A percentile compares a stretch with the other conserved stretches of the same genome.
Evolutionary conservation across 305 asterid species (phyloP).

Genomic region (Andrographis paniculata): DNA sequence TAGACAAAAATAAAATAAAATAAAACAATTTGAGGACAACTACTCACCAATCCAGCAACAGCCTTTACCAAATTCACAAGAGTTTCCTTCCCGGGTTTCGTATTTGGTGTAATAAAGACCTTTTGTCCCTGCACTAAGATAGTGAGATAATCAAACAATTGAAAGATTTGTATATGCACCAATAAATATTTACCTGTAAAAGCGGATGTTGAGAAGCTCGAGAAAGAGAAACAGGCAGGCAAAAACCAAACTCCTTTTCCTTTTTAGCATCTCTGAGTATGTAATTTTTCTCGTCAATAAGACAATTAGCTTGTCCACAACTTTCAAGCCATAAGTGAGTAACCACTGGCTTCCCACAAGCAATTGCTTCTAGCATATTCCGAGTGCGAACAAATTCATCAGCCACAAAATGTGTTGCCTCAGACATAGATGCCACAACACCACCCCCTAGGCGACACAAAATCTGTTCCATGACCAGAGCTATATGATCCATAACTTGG

Average conservation of each 20-base stretch:
- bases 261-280: conserved; percentile 78
- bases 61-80: conserved; percentile 70
- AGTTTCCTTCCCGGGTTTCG: conserved; percentile 87
- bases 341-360: conserved; percentile 83
- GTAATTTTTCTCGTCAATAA: conserved; percentile 75
- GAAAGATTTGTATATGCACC: conserved; percentile 12
- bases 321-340: conserved; percentile 84
- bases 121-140: conserved; percentile 59
- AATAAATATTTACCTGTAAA: conserved; percentile 48
- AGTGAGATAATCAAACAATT: conserved; percentile 16
- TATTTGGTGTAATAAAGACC: conserved; percentile 78
- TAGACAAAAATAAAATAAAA: too few relatives aligned
- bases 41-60: conserved; percentile 78
- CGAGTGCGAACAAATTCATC: conserved; percentile 91
- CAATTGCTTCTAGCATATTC: conserved; percentile 96
- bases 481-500: conserved; percentile 10
- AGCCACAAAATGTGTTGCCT: conserved; percentile 91
- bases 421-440: conserved; percentile 55
- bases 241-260: conserved; percentile 87
- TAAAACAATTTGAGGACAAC: not conserved
- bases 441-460: conserved; percentile 73
- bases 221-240: conserved; percentile 74
- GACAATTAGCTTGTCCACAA: conserved; percentile 78
- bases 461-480: conserved; percentile 34
- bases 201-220: conserved; percentile 75